Conservation (phyloP, 768 basidiomycete genomes). For the Boletus huronensis region DNA sequence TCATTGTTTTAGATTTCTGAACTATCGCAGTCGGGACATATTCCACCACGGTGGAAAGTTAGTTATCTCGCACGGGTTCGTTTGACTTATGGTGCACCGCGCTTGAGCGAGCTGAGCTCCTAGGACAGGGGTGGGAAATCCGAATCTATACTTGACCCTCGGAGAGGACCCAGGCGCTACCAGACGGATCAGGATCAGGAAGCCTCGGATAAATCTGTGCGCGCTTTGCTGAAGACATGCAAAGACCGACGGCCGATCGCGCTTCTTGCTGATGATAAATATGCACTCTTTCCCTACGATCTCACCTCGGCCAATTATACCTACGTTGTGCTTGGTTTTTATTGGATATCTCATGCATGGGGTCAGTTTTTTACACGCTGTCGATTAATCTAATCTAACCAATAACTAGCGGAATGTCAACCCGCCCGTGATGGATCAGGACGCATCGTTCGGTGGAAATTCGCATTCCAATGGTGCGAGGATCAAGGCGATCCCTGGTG, state of each 20-base stretch:
- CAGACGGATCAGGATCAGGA: slow-evolving; percentile 61
- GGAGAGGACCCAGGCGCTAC: slow-evolving; percentile 37
- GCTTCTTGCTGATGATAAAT: slow-evolving; percentile 72
- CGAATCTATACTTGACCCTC: slow-evolving; percentile 46
- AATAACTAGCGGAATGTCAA: slow-evolving; percentile 55
- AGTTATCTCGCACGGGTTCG: slow-evolving; percentile 83
- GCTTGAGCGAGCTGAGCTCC: not conserved
- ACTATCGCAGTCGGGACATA: slow-evolving; percentile 54
- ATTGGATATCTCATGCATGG: slow-evolving; percentile 66
- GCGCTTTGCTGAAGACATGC: slow-evolving; percentile 61
- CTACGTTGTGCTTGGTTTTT: slow-evolving; percentile 55
- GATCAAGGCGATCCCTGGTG: slow-evolving; percentile 62
- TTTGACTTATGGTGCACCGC: not conserved
- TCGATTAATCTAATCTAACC: slow-evolving; percentile 15
- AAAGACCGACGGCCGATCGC: slow-evolving; percentile 55
- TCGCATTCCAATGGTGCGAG: slow-evolving; percentile 82
- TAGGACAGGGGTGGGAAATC: slow-evolving; percentile 61
- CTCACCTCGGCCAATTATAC: slow-evolving; percentile 46
- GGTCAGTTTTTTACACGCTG: slow-evolving; percentile 7
- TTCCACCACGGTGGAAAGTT: slow-evolving; percentile 63
- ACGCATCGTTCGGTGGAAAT: slow-evolving; percentile 73
- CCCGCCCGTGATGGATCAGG: slow-evolving; percentile 43
- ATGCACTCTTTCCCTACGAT: slow-evolving; percentile 69
- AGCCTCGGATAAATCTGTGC: slow-evolving; percentile 66
- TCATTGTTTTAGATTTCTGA: slow-evolving; percentile 7